A percentile compares a stretch with the other conserved stretches of the same genome.
These are phyloP conservation scores for Annona squamosa DNA, from an alignment of 164 flowering plant species.

Conservation along the genomic window DNA sequence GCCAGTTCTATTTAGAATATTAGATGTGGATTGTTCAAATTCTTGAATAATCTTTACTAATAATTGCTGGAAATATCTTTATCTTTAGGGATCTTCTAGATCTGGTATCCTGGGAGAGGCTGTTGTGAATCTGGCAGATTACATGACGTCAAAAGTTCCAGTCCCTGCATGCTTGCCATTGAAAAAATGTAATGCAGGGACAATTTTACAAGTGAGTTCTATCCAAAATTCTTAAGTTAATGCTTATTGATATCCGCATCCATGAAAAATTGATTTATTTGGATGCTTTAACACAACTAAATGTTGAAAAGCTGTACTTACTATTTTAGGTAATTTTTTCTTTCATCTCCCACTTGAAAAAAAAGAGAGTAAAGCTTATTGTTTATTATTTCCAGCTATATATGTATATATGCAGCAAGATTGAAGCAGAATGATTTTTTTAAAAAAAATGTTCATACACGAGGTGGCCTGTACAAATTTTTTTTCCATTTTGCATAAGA, in stretches of 20 bases:
- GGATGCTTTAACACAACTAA: not conserved
- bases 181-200: constrained; percentile 43
- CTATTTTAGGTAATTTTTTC: not conserved
- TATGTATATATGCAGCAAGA: too few relatives aligned
- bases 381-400: not conserved
- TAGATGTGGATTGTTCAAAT: not conserved
- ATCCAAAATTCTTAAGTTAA: not conserved
- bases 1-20: not conserved
- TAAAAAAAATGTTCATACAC: too few relatives aligned
- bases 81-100: constrained; percentile 47
- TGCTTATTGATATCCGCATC: not conserved
- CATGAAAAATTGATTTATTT: not conserved
- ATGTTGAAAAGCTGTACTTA: not conserved
- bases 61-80: not conserved
- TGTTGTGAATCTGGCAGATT: constrained; percentile 31
- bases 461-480: too few relatives aligned
- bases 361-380: not conserved
- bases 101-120: constrained; percentile 61
- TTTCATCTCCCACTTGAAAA: not conserved
- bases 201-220: constrained; percentile 45
- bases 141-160: constrained; percentile 25
- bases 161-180: constrained; percentile 44
- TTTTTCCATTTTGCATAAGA: too few relatives aligned
- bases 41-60: not conserved
- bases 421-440: too few relatives aligned